These are phyloP conservation scores for Chenopodium berlandieri DNA, from an alignment of 148 eudicot genomes.

Conservation along the genomic window DNA sequence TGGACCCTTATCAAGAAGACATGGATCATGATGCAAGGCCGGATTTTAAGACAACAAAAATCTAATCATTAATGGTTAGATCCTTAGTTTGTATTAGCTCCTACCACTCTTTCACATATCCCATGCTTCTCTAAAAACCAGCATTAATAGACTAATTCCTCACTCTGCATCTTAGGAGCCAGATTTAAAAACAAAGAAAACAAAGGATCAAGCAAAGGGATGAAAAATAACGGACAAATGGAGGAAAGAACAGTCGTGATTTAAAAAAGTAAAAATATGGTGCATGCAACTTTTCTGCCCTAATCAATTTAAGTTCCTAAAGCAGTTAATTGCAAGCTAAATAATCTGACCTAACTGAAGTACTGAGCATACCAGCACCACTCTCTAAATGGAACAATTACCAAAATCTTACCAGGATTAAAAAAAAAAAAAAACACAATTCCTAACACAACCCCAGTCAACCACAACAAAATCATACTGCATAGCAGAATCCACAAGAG, in stretches of 20 bases:
- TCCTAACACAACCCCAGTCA: background rate
- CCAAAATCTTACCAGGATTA: background rate
- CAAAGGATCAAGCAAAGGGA: background rate
- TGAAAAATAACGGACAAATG: background rate
- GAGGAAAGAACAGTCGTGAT: background rate
- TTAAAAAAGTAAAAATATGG: background rate
- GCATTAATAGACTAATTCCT: background rate
- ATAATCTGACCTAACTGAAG: background rate
- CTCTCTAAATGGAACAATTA: background rate
- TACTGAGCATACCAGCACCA: background rate
- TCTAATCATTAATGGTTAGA: background rate
- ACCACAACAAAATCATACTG: background rate
- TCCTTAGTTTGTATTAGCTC: background rate
- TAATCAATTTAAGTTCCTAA: background rate
- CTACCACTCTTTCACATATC: background rate
- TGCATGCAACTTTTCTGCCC: background rate
- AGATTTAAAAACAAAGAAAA: background rate
- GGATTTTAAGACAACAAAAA: background rate
- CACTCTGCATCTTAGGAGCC: background rate
- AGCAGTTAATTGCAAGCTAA: background rate
- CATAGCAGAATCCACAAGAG: background rate
- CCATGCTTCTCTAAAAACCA: background rate
- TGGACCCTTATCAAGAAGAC: background rate
- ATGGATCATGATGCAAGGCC: background rate
- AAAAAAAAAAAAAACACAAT: too few relatives aligned